Evolutionary conservation across 169 alveolate species (phyloP).

Genomic region (Plasmodium coatneyi): DNA sequence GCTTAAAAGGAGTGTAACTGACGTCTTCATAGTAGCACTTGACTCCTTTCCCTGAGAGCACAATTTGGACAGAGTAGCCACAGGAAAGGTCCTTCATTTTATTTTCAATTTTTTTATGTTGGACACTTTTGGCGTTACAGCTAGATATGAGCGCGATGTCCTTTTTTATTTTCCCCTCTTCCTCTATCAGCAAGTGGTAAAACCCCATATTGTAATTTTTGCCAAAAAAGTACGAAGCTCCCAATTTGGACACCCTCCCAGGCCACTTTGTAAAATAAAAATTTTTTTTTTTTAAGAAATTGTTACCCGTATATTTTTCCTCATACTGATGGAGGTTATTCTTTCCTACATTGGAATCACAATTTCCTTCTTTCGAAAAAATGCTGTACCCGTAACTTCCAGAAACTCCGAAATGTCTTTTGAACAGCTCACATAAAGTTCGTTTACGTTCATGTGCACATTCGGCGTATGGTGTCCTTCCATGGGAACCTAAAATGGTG

Average conservation of each 20-base stretch:
- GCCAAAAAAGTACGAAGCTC: slow-evolving; percentile 81
- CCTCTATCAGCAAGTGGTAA: slow-evolving; percentile 74
- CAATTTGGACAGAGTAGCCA: slow-evolving; percentile 89
- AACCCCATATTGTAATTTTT: slow-evolving; percentile 74
- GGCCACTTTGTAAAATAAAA: slow-evolving; percentile 84
- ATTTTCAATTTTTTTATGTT: slow-evolving; percentile 80
- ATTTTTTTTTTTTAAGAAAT: slow-evolving; percentile 78
- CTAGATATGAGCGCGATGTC: slow-evolving; percentile 84
- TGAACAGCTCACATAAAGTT: not conserved
- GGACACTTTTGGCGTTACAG: slow-evolving; percentile 73
- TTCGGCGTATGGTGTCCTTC: not conserved
- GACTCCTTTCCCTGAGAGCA: slow-evolving; percentile 90
- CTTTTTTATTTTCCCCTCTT: slow-evolving; percentile 67
- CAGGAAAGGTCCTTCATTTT: slow-evolving; percentile 83
- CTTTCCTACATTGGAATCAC: slow-evolving; percentile 73
- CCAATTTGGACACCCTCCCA: slow-evolving; percentile 80
- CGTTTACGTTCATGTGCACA: not conserved
- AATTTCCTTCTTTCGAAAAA: slow-evolving; percentile 67
- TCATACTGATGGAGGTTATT: slow-evolving; percentile 70
- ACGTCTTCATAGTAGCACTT: slow-evolving; percentile 87
- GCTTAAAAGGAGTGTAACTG: slow-evolving; percentile 42
- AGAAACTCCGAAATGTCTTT: slow-evolving; percentile 67
- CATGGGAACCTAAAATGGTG: not conserved
- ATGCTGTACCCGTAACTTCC: slow-evolving; percentile 74
- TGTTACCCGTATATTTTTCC: slow-evolving; percentile 24